Base-by-base conservation (phyloP, 768 basidiomycete genomes). In the Termitomyces sp. region DNA sequence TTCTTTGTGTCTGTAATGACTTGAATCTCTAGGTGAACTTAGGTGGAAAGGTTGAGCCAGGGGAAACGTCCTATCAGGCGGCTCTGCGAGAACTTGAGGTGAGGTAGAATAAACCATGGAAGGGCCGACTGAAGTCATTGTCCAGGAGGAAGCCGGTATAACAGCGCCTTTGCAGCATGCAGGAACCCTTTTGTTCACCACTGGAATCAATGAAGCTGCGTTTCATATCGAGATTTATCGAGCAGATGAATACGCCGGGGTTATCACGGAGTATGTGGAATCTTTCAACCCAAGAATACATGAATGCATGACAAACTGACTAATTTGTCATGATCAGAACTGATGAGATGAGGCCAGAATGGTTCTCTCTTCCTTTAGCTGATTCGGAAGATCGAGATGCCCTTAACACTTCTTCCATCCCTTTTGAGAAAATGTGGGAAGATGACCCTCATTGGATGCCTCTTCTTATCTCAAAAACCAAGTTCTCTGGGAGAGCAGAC, bases 331-430 rank as follows among this genome's bases (percentile, higher is more conserved):
- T 41, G n/a, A n/a, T 1, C 59, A 94, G 92, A 64, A 84, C 88
- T 0, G 92, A 94, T 32, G 93, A 95, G 67, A 95, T 95, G 92
- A 78, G 77, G 20, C 93, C 93, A 0, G 67, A 84, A 64, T 95
- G 92, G 92, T 93, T 91, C 66, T 71, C 78, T 16, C 62, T 78
- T 24, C 57, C 64, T 61, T 60, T 48, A 26, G 49, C 53, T 51
- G 8, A 29, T 31, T 41, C 44, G 39, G 41, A 41, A 41, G 46
- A 29, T 13, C 10, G 37, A 43, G 36, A 22, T 41, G 24, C 42
- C 46, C 2, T 13, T n/a, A 57, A 61, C 24, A 59, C 72, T 5
- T 68, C 72, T 27, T 63, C 71, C 0, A 82, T 49, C 22, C 48
- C 31, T 14, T 34, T 34, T 16, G 48, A 49, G 4, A 49, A 22